Evolutionary conservation across 23 red algal genomes (phyloP).

Genomic region (Pyropia yezoensis): DNA sequence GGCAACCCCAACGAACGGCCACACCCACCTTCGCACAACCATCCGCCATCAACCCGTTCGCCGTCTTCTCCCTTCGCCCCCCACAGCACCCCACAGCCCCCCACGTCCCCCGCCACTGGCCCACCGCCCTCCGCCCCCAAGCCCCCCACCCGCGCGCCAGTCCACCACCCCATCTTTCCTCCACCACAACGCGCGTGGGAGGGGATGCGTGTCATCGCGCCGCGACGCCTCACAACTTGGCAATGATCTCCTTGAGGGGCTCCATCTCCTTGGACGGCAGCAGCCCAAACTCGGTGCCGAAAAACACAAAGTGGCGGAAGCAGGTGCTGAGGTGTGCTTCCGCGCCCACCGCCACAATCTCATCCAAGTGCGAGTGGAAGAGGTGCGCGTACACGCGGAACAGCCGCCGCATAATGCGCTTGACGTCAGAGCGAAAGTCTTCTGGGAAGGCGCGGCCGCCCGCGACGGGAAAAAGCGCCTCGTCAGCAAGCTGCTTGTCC

Average conservation of each 20-base stretch:
- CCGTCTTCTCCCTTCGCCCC: too few species aligned
- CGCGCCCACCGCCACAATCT: slow-evolving; percentile 75
- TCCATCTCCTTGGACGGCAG: slow-evolving; percentile 86
- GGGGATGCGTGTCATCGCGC: too few species aligned
- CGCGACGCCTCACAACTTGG: not conserved
- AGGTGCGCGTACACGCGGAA: slow-evolving; percentile 96
- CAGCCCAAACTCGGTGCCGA: slow-evolving; percentile 70
- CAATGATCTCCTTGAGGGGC: slow-evolving; percentile 75
- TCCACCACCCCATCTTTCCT: too few species aligned
- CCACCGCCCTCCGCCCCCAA: too few species aligned
- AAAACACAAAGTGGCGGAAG: slow-evolving; percentile 93
- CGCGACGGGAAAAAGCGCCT: slow-evolving; percentile 42
- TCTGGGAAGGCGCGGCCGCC: slow-evolving; percentile 56
- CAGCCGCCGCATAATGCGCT: slow-evolving; percentile 80
- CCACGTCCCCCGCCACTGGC: too few species aligned
- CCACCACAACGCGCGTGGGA: too few species aligned
- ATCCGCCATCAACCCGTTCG: too few species aligned
- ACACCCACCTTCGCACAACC: too few species aligned
- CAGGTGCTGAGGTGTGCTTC: slow-evolving; percentile 90
- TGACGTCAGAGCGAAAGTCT: slow-evolving; percentile 53
- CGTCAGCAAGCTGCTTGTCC: slow-evolving; percentile 53
- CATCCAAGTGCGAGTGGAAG: slow-evolving; percentile 85
- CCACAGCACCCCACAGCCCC: too few species aligned
- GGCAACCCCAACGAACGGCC: too few species aligned
- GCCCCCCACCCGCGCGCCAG: too few species aligned